Evolutionary conservation across 805 yeast genomes (phyloP).

Genomic region (Candida chauliodis): DNA sequence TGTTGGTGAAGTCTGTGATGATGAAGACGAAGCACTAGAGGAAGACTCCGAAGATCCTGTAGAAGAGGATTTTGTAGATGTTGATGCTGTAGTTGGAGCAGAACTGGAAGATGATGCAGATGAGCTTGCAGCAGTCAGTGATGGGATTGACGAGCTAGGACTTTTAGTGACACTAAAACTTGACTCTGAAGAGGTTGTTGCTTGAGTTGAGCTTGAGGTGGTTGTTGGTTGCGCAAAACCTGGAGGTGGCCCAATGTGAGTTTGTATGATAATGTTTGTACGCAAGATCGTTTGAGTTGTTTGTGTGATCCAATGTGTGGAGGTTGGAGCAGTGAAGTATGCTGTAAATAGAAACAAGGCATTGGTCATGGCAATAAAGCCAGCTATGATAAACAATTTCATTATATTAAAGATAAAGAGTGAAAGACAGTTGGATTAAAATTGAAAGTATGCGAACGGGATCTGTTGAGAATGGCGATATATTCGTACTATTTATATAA

Average conservation of each 20-base stretch:
- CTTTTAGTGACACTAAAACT: constrained; percentile 8
- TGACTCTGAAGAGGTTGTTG: constrained; percentile 10
- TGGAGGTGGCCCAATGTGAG: constrained; percentile 20
- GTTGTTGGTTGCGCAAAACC: constrained; percentile 10
- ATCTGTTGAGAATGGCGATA: too few relatives aligned
- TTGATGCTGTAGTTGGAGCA: constrained; percentile 7
- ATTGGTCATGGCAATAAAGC: constrained; percentile 18
- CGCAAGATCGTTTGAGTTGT: constrained; percentile 15
- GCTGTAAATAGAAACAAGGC: constrained; percentile 21
- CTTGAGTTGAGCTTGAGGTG: constrained; percentile 10
- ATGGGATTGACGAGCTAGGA: too few relatives aligned
- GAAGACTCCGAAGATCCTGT: constrained; percentile 9
- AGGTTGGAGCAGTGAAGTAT: constrained; percentile 25
- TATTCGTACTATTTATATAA: too few relatives aligned
- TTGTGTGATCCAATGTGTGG: constrained; percentile 21
- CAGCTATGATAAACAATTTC: constrained; percentile 8
- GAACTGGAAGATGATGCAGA: constrained; percentile 10
- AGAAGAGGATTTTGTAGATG: constrained; percentile 7
- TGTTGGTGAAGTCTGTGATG: constrained; percentile 10
- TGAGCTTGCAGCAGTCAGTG: constrained; percentile 4
- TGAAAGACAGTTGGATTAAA: not conserved
- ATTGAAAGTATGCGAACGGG: not conserved
- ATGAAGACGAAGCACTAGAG: constrained; percentile 8
- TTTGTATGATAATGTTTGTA: constrained; percentile 14
- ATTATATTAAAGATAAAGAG: constrained; percentile 1